Conservation (phyloP, 2,329 filamentous ascomycete species). For the Neophaeococcomyces mojaviensis region DNA sequence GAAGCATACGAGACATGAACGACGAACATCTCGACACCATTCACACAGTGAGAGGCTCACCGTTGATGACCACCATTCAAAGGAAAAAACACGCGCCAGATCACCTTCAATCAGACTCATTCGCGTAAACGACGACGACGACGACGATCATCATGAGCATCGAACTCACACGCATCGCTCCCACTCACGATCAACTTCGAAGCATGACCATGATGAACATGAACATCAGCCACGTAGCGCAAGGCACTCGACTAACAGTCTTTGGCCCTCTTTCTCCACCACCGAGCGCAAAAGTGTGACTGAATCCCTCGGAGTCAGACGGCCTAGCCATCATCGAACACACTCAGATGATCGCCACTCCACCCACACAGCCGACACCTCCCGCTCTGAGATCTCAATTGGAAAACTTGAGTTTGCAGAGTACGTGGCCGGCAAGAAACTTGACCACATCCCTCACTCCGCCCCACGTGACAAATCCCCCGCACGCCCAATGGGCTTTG, state of each 20-base stretch:
- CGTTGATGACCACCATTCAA: neutral
- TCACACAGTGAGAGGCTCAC: neutral
- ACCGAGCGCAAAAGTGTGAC: slow-evolving; percentile 1
- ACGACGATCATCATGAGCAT: neutral
- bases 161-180: neutral
- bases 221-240: neutral
- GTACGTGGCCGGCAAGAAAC: slow-evolving; percentile 2
- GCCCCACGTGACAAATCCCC: neutral
- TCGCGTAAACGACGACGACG: neutral
- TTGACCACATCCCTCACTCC: slow-evolving; percentile 1
- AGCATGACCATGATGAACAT: neutral
- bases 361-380: neutral
- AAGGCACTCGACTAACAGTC: neutral
- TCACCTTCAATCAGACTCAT: slow-evolving; percentile 1
- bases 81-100: neutral
- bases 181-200: neutral
- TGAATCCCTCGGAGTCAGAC: neutral
- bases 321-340: neutral
- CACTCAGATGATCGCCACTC: neutral
- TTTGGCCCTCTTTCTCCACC: slow-evolving; percentile 4
- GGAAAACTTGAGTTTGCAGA: slow-evolving; percentile 6
- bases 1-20: neutral
- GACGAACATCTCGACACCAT: neutral
- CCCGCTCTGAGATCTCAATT: neutral
- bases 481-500: slow-evolving; percentile 2